These are phyloP conservation scores for Lachancea kluyveri DNA, from an alignment of 805 yeast species.

Conservation along the genomic window DNA sequence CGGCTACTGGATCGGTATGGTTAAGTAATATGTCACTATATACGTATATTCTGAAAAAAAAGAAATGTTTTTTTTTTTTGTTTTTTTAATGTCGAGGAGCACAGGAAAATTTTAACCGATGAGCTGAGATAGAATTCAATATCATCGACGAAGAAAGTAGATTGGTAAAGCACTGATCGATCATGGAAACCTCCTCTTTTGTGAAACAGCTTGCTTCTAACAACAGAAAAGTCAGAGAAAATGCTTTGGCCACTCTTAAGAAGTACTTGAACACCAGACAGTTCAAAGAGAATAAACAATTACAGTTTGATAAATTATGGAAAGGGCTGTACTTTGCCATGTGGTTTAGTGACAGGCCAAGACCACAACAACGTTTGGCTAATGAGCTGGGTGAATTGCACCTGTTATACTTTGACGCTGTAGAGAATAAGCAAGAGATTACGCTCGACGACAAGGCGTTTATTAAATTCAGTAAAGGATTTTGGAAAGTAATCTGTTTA, in stretches of 20 bases:
- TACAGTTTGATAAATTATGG: constrained; percentile 82
- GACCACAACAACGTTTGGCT: constrained; percentile 85
- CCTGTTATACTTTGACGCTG: constrained; percentile 20
- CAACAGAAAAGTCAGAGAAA: constrained; percentile 62
- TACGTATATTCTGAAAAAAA: too few species aligned
- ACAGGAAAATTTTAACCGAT: too few species aligned
- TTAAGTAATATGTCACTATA: too few species aligned
- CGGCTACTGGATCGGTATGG: constrained; percentile 20
- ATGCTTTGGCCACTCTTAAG: constrained; percentile 60
- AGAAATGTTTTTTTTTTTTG: too few species aligned
- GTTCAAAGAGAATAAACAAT: constrained; percentile 35
- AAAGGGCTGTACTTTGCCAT: constrained; percentile 90
- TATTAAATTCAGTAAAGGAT: constrained; percentile 59
- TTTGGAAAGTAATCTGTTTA: constrained; percentile 69
- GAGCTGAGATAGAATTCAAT: too few species aligned
- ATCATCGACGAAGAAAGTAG: too few species aligned
- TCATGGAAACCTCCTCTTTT: constrained; percentile 42
- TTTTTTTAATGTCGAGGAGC: too few species aligned
- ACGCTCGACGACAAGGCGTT: constrained; percentile 27
- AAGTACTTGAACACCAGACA: constrained; percentile 46
- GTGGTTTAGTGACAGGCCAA: constrained; percentile 95
- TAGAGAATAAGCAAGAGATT: constrained; percentile 23
- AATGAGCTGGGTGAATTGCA: constrained; percentile 54
- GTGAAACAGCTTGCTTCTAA: constrained; percentile 83
- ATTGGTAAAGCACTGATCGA: too few species aligned